Base-by-base conservation (phyloP, 148 eudicot species). In the Nepenthes mirabilis region DNA sequence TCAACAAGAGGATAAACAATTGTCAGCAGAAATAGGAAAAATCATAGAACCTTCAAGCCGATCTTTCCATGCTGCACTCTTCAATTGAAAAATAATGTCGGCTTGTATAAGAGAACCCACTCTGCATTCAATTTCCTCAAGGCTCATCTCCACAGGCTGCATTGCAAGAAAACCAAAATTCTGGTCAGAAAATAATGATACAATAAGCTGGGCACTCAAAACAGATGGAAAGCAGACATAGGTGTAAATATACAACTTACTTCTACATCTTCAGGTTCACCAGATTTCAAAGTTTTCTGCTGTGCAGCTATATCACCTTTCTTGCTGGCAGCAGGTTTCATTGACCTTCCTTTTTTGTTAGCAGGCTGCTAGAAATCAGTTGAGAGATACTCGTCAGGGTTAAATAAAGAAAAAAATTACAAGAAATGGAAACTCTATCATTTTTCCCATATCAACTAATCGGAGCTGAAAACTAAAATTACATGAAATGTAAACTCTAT, bases 1-100 rank as follows among this genome's bases (percentile, higher is more conserved):
- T 23, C 23, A 23, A 33, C 34, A 33, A 52, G 9, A 69, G 34
- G 43, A 32, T 14, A 36, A 40, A 49, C 11, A 70, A 53, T n/a
- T 8, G 37, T 47, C 14, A 65, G 67, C 54, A 58, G 23, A 23
- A 65, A 54, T 23, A 33, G 43, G 37, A 57, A 36, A 47, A 62
- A 33, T 47, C 23, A 14, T 54, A 56, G 61, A 78, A 94, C 99
- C 99, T 94, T 89, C 99, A 65, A 94, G 93, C 43, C 99, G 78
- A 69, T 94, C 99, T 78, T 94, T 94, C 99, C 99, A 94, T 43
- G 75, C 95, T 51, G 97, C 55, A 77, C 95, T 94, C 80, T 94
- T 94, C 70, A 94, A 66, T 55, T 82, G 91, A 59, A 89, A 58
- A 66, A 94, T 72, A 51, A 88, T 81, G 34, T 94, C 99, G 36